Base-by-base conservation (phyloP, 208 protist genomes). In the Leishmania major region DNA sequence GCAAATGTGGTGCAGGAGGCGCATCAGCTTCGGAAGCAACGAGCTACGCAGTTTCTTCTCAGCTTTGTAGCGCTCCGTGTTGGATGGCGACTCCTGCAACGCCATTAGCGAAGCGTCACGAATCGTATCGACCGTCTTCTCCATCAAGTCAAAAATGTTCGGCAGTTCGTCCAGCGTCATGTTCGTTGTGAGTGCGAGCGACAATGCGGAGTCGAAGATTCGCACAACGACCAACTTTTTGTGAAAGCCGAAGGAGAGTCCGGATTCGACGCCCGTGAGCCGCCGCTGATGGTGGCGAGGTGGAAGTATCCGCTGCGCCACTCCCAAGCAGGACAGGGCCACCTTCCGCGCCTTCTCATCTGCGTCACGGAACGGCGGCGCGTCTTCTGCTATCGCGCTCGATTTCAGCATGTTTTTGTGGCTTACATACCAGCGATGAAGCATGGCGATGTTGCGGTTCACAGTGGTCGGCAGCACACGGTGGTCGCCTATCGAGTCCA, bases 1-100 rank as follows among this genome's bases (percentile, higher is more conserved):
- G 49, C 77, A 72, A 15, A 80, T n/a, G 15, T 80, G 77, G 15
- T 72, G 43, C 60, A 80, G 60, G n/a, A 80, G 25, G 35, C 69
- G 75, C 11, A 69, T 31, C 45, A 31, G 7, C 51, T 62, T 77
- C 17, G 22, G 51, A 25, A 77, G 73, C 15, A 77, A 62, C 15
- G 51, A 62, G 53, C 53, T 69, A 5, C 53, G 75, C 35, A 62
- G 51, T 22, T 78, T 22, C 13, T 59, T 55, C 40, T 78, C 75
- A 40, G 75, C 75, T 25, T 78, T 2, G 75, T 40, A 66, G 35
- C 75, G 57, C 75, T 35, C 28, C 57, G 3, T 47, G 49, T 66
- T 40, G 40, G 51, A 49, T 7, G 37, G 53, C 35, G 57, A 13
- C 40, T 51, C 25, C n/a, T 57, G 51, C 31, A 43, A 25, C 31